Conservation (phyloP, 768 basidiomycete species). For the Hypsizygus marmoreus region DNA sequence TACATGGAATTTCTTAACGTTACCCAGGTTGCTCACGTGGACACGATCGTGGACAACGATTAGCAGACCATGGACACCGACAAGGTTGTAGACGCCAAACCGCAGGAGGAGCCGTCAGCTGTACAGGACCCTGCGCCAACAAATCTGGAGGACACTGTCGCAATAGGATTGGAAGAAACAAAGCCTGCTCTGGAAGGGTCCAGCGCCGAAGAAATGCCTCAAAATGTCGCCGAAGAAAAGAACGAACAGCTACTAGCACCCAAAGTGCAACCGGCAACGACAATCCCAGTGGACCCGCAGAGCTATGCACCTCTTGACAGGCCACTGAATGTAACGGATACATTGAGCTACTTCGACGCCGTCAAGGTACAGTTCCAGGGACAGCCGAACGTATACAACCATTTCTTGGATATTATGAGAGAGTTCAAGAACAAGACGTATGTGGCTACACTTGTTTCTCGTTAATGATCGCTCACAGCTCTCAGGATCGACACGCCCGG, state of each 20-base stretch:
- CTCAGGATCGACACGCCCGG: slow-evolving; percentile 94
- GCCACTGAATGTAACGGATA: slow-evolving; percentile 91
- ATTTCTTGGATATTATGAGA: slow-evolving; percentile 97
- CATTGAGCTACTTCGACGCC: slow-evolving; percentile 88
- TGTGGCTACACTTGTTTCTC: slow-evolving; percentile 28
- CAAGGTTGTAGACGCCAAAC: too few relatives aligned
- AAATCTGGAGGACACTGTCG: not conserved
- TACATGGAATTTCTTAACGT: too few relatives aligned
- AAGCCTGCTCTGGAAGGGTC: not conserved
- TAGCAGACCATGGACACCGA: slow-evolving; percentile 14
- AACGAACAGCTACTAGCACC: slow-evolving; percentile 11
- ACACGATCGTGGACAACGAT: slow-evolving; percentile 23
- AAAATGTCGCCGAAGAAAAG: too few relatives aligned
- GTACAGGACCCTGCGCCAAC: not conserved
- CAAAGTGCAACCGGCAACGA: slow-evolving; percentile 3
- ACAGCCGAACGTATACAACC: slow-evolving; percentile 94
- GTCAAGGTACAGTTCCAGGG: slow-evolving; percentile 91
- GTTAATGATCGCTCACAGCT: slow-evolving; percentile 37
- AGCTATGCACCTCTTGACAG: slow-evolving; percentile 40
- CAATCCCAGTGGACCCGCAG: slow-evolving; percentile 30
- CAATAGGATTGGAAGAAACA: slow-evolving; percentile 11
- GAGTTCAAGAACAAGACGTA: slow-evolving; percentile 96
- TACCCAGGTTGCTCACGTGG: too few relatives aligned
- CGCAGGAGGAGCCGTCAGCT: slow-evolving; percentile 4
- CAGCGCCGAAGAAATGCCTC: slow-evolving; percentile 15